A percentile compares a stretch with the other conserved stretches of the same genome.
phyloP scores from a whole-genome alignment of 1,284 basidiomycete species.

The Ceratobasidium sp. region DNA sequence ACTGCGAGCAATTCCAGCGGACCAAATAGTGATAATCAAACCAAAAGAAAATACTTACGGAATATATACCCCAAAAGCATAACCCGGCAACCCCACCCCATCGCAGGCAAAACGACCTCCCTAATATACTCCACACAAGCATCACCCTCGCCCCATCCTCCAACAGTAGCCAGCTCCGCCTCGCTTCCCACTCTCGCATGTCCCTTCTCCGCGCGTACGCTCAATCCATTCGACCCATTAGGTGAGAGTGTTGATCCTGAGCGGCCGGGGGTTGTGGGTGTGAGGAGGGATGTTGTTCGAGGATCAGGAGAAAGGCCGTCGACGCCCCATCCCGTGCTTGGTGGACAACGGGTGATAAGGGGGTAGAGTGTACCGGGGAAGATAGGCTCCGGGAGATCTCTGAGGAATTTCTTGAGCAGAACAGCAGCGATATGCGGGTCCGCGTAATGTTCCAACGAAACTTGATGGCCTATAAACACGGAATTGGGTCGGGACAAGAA shows the following conservation, averaged over 20 bases:
- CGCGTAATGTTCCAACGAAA: constrained; percentile 77
- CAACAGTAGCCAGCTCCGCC: constrained; percentile 40
- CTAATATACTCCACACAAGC: constrained; percentile 70
- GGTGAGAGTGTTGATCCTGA: not conserved
- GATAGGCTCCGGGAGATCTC: constrained; percentile 80
- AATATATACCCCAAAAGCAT: constrained; percentile 79
- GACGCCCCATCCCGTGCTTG: constrained; percentile 38
- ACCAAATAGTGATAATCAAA: not conserved
- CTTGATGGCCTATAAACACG: constrained; percentile 71
- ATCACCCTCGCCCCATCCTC: constrained; percentile 45
- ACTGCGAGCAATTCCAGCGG: not conserved
- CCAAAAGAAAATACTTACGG: constrained; percentile 64
- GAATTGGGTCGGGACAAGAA: constrained; percentile 30
- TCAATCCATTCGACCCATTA: not conserved
- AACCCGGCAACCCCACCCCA: constrained; percentile 73
- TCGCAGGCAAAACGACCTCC: constrained; percentile 72
- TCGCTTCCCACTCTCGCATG: constrained; percentile 39
- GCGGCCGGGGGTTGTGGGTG: not conserved
- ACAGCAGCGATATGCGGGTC: constrained; percentile 87
- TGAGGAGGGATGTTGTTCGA: constrained; percentile 18
- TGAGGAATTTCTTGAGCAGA: constrained; percentile 85
- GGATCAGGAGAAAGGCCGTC: constrained; percentile 32
- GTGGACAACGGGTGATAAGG: constrained; percentile 75
- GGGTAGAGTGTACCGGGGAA: constrained; percentile 79
- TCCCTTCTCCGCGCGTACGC: constrained; percentile 16